Conservation (phyloP, 495 filamentous ascomycete species). For the Podospora pseudopauciseta region DNA sequence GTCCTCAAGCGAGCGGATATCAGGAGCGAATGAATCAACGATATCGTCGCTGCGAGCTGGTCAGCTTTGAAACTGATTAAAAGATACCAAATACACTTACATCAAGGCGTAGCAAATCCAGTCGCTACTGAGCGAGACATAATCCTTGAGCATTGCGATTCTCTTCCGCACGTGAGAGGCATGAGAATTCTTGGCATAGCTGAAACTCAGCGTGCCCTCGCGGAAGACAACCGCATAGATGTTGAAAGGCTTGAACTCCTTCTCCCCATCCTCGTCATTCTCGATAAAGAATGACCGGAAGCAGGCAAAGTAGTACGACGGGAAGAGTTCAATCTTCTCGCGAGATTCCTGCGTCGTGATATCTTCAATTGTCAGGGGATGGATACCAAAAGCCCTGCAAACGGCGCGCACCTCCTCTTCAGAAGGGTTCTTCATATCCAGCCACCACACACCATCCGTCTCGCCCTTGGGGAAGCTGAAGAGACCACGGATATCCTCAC, state of each 20-base stretch:
- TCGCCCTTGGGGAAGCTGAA: constrained; percentile 71
- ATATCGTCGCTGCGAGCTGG: constrained; percentile 71
- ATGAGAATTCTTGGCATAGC: constrained; percentile 79
- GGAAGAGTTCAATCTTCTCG: constrained; percentile 97
- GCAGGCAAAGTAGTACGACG: constrained; percentile 94
- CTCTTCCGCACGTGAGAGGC: constrained; percentile 83
- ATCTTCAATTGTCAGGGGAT: constrained; percentile 91
- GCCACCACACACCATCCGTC: constrained; percentile 84
- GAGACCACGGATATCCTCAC: constrained; percentile 81
- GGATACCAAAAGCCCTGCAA: constrained; percentile 86
- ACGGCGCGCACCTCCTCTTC: constrained; percentile 86
- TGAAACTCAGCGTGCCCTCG: constrained; percentile 91
- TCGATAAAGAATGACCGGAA: constrained; percentile 82
- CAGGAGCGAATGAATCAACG: constrained; percentile 89
- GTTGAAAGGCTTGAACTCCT: constrained; percentile 87
- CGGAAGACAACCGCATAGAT: constrained; percentile 97
- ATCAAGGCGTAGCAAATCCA: constrained; percentile 99
- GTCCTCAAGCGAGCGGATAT: constrained; percentile 76
- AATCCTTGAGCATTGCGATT: constrained; percentile 89
- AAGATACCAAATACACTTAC: constrained; percentile 44
- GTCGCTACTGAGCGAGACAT: constrained; percentile 85
- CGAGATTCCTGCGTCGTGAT: constrained; percentile 90
- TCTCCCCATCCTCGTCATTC: constrained; percentile 60
- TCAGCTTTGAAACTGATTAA: constrained; percentile 23
- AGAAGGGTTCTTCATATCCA: constrained; percentile 86